Evolutionary conservation across 1,284 basidiomycete genomes (phyloP).

Genomic region (Flammula alnicola): DNA sequence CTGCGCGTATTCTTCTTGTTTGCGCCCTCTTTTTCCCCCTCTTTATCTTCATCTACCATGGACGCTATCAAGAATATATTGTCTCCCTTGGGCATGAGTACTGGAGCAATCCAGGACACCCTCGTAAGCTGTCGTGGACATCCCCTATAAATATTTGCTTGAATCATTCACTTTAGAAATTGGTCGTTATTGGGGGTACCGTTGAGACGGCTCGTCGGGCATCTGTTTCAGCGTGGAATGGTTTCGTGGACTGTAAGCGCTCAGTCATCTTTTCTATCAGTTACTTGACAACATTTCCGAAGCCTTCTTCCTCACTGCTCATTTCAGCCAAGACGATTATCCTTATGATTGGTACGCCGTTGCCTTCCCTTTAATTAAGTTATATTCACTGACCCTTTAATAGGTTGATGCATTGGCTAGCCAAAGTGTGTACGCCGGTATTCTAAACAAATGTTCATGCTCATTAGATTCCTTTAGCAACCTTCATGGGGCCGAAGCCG

Average conservation of each 20-base stretch:
- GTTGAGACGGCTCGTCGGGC: constrained; percentile 76
- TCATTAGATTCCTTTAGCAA: constrained; percentile 56
- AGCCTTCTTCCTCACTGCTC: constrained; percentile 87
- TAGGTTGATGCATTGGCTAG: constrained; percentile 86
- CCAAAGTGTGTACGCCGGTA: constrained; percentile 56
- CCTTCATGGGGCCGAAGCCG: constrained; percentile 83
- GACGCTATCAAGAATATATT: constrained; percentile 63
- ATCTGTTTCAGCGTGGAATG: constrained; percentile 83
- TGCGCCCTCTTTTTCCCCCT: constrained; percentile 34
- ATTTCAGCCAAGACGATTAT: constrained; percentile 85
- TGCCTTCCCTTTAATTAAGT: constrained; percentile 14
- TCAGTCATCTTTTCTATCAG: neutral
- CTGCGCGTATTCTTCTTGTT: constrained; percentile 32
- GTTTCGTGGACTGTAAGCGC: constrained; percentile 79
- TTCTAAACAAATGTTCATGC: neutral
- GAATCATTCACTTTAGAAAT: constrained; percentile 52
- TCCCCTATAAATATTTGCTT: constrained; percentile 4
- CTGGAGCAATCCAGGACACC: constrained; percentile 65
- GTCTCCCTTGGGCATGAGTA: constrained; percentile 61
- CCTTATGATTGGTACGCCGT: constrained; percentile 82
- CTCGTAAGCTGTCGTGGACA: constrained; percentile 43
- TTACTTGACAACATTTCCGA: constrained; percentile 9
- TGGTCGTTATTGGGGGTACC: constrained; percentile 79
- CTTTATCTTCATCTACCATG: constrained; percentile 46
- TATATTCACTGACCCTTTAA: constrained; percentile 11